A percentile compares a stretch with the other conserved stretches of the same genome.
Conservation (phyloP, 164 flowering plant genomes). For the Taxillus chinensis region DNA sequence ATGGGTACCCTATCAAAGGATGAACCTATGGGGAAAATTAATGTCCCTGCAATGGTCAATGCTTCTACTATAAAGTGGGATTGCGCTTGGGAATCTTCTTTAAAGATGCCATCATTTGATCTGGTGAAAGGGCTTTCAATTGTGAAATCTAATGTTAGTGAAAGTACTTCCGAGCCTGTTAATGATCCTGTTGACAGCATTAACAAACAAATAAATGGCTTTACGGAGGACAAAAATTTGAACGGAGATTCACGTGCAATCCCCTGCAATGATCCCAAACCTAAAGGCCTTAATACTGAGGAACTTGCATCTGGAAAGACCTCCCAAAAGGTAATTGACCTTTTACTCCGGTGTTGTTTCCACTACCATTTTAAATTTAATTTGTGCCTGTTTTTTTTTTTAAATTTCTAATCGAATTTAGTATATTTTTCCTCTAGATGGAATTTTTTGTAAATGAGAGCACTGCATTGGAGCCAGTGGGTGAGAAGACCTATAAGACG, state of each 20-base stretch:
- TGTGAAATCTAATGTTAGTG: neutral
- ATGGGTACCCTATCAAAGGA: slow-evolving; percentile 14
- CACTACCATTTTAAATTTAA: neutral
- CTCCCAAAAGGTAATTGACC: slow-evolving; percentile 18
- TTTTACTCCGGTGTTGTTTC: too few species aligned
- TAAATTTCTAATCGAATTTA: too few species aligned
- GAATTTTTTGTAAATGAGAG: slow-evolving; percentile 6
- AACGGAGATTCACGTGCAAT: slow-evolving; percentile 2
- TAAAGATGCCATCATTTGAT: slow-evolving; percentile 2
- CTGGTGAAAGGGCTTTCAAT: slow-evolving; percentile 7
- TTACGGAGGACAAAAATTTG: slow-evolving; percentile 3
- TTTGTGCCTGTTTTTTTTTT: neutral
- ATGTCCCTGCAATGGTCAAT: slow-evolving; percentile 6
- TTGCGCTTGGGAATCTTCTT: slow-evolving; percentile 5
- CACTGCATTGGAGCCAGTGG: slow-evolving; percentile 4
- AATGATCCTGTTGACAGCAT: slow-evolving; percentile 3
- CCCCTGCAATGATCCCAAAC: slow-evolving; percentile 1
- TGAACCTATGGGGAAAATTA: slow-evolving; percentile 10
- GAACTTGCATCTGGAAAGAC: slow-evolving; percentile 3
- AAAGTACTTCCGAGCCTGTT: slow-evolving; percentile 6
- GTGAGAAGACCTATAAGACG: slow-evolving; percentile 7
- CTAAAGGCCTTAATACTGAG: slow-evolving; percentile 8
- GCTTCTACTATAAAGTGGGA: slow-evolving; percentile 3
- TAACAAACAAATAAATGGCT: neutral
- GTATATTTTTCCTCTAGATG: slow-evolving; percentile 12